Base-by-base conservation (phyloP, 805 yeast genomes). In the Zygoascus biomembranicola region DNA sequence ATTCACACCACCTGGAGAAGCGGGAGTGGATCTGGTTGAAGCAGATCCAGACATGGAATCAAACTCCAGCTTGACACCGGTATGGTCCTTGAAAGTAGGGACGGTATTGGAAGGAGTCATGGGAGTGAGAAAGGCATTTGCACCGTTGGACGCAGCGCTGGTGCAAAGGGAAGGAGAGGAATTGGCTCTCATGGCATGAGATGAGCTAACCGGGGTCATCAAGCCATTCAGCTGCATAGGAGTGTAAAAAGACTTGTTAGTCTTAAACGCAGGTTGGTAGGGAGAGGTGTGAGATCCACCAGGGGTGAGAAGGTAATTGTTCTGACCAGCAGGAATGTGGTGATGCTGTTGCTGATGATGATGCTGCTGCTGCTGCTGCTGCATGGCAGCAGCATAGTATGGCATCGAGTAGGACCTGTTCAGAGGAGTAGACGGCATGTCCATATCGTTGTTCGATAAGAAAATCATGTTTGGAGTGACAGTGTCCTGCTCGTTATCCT, bases 1-100 rank as follows among this genome's bases (percentile, higher is more conserved):
- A 53, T 68, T 68, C 49, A 62, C 59, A 41, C 69, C 69, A 23
- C 52, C 35, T n/a, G 54, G 45, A 37, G 23, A 14, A 32, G 16
- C 13, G 11, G 20, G 47, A 9, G 47, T 19, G 16, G 47, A 44
- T 14, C 18, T 19, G 47, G 32, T 28, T 20, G 31, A 2, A 46
- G 49, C 37, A 46, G 49, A 46, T 8, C 20, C n/a, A n/a, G 49
- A 16, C 20, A 18, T 42, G 14, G 26, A 16, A 18, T 42, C 44
- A n/a, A 57, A 57, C 49, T 57, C 61, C 53, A 58, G 56, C 55
- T 55, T 58, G 32, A 55, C 55, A 31, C 59, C 49, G 18, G 49
- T 31, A 18, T 42, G 39, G 35, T 20, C 42, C 44, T 28, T 53
- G 16, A 35, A 35, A 19, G 52, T 32, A 44, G 49, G 52, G 31